Conservation (phyloP, 2,329 filamentous ascomycete genomes). For the Pyricularia pennisetigena region DNA sequence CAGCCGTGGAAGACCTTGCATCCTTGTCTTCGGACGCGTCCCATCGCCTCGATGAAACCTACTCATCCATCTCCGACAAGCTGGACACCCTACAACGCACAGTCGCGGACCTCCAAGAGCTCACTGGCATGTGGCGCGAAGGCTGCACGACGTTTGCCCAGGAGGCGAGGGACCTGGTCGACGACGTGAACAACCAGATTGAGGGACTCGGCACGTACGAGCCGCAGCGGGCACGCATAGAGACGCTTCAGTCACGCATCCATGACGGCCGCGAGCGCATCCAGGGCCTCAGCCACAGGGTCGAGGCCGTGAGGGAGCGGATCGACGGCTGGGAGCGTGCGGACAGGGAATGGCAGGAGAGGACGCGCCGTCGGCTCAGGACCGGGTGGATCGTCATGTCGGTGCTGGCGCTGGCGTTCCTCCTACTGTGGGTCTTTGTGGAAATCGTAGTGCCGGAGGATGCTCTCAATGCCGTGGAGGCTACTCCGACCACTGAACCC, state of each 20-base stretch:
- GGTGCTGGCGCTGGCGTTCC: slow-evolving; percentile 30
- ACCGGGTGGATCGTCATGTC: slow-evolving; percentile 53
- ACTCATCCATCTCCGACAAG: slow-evolving; percentile 64
- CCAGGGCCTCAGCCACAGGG: slow-evolving; percentile 47
- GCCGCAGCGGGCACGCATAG: slow-evolving; percentile 54
- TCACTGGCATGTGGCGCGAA: slow-evolving; percentile 51
- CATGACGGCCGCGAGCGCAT: slow-evolving; percentile 49
- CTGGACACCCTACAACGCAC: slow-evolving; percentile 54
- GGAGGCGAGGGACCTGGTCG: slow-evolving; percentile 48
- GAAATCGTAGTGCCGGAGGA: neutral
- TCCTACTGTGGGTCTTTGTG: slow-evolving; percentile 29
- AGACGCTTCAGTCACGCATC: slow-evolving; percentile 52
- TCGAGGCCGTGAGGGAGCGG: slow-evolving; percentile 52
- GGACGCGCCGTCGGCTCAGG: slow-evolving; percentile 51
- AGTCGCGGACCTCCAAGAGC: slow-evolving; percentile 53
- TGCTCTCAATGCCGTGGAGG: neutral
- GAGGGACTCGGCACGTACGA: slow-evolving; percentile 52
- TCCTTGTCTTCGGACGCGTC: slow-evolving; percentile 53
- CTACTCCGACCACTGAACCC: neutral
- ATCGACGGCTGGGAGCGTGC: slow-evolving; percentile 59
- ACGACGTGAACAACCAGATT: slow-evolving; percentile 52
- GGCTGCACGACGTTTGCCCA: slow-evolving; percentile 48
- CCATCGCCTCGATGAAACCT: slow-evolving; percentile 60
- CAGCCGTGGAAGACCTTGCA: slow-evolving; percentile 43
- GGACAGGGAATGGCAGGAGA: slow-evolving; percentile 59